These are phyloP conservation scores for Musa acuminata DNA, from an alignment of 176 grass and related monocot species.

Conservation along the genomic window DNA sequence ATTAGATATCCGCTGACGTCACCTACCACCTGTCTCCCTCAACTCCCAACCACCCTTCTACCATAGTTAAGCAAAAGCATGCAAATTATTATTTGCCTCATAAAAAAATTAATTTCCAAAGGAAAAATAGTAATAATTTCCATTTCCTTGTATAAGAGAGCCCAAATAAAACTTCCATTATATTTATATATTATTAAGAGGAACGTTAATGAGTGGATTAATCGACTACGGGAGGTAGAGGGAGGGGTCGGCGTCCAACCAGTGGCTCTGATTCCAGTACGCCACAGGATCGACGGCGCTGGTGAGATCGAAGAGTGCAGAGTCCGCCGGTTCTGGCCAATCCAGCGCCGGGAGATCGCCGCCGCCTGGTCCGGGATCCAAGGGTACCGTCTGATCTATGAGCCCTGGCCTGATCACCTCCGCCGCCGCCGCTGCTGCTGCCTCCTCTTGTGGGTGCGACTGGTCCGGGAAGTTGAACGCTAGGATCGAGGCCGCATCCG, in stretches of 20 bases:
- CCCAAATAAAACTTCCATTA: no score
- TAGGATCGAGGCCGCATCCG: background rate
- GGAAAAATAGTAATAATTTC: no score
- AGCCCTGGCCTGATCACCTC: background rate
- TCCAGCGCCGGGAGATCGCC: constrained; percentile 7
- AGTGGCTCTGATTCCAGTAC: constrained; percentile 35
- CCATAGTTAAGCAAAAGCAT: no score
- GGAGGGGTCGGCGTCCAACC: constrained; percentile 21
- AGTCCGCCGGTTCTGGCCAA: constrained; percentile 18
- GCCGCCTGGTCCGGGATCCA: background rate
- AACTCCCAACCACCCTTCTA: no score
- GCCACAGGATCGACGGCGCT: constrained; percentile 12
- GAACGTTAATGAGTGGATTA: background rate
- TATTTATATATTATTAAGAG: no score
- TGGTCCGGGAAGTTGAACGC: constrained; percentile 18
- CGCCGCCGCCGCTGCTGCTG: background rate
- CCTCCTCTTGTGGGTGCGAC: background rate
- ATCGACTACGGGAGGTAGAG: constrained; percentile 25
- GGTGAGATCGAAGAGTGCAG: constrained; percentile 22
- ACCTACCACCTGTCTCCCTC: no score
- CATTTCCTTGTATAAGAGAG: no score
- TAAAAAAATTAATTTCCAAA: no score
- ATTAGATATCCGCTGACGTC: no score
- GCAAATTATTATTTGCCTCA: no score
- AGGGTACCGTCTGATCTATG: background rate